Evolutionary conservation across 2,329 filamentous ascomycete genomes (phyloP).

Genomic region (Fusarium subglutinans): DNA sequence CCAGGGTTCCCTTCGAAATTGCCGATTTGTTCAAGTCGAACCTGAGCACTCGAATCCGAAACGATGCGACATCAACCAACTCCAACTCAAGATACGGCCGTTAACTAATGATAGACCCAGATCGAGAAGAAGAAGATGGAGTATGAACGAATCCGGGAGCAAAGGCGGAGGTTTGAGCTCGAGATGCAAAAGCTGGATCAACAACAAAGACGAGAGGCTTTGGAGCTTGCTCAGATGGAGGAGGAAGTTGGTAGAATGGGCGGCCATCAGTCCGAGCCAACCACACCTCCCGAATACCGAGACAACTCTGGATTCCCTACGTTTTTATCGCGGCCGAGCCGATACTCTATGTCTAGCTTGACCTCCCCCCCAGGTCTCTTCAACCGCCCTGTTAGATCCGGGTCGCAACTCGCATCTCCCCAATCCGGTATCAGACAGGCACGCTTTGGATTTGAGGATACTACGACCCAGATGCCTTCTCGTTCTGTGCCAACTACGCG

Average conservation of each 20-base stretch:
- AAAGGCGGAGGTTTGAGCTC: slow-evolving; percentile 87
- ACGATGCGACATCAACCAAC: not conserved
- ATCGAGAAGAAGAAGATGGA: slow-evolving; percentile 94
- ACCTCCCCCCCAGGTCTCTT: slow-evolving; percentile 81
- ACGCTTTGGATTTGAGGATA: slow-evolving; percentile 61
- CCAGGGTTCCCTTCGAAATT: not conserved
- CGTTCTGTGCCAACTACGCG: slow-evolving; percentile 87
- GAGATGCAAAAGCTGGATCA: slow-evolving; percentile 92
- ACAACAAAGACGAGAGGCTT: slow-evolving; percentile 82
- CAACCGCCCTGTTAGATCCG: slow-evolving; percentile 77
- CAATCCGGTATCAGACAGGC: slow-evolving; percentile 70
- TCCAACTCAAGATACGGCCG: not conserved
- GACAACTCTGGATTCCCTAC: slow-evolving; percentile 80
- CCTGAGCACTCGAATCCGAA: not conserved
- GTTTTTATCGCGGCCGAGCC: slow-evolving; percentile 83
- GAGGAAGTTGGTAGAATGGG: slow-evolving; percentile 74
- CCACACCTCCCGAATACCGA: slow-evolving; percentile 92
- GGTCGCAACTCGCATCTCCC: slow-evolving; percentile 83
- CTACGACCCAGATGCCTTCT: slow-evolving; percentile 76
- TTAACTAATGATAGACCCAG: slow-evolving; percentile 61
- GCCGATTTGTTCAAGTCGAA: not conserved
- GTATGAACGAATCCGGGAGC: slow-evolving; percentile 89
- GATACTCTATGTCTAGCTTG: slow-evolving; percentile 89
- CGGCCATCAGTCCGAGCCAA: slow-evolving; percentile 91
- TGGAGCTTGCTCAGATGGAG: slow-evolving; percentile 86